These are phyloP conservation scores for Populus hybrid DNA, from an alignment of 441 rosid genomes.

Conservation along the genomic window DNA sequence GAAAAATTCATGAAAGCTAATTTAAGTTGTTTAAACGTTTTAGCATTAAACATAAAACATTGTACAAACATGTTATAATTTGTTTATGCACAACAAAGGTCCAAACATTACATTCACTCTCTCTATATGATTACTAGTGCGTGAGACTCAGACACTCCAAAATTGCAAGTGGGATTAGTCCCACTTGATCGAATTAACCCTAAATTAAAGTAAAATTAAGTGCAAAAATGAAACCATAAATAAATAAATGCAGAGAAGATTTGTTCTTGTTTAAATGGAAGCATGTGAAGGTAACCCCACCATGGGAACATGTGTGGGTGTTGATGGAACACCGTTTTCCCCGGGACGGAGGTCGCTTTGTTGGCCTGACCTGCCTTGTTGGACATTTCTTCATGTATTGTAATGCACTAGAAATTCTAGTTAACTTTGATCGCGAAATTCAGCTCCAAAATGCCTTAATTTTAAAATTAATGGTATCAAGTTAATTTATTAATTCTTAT, in stretches of 20 bases:
- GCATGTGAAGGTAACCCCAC: conserved; percentile 63
- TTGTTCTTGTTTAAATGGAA: conserved; percentile 24
- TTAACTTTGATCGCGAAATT: too few species aligned
- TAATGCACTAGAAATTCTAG: too few species aligned
- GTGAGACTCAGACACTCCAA: not conserved
- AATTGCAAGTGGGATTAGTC: not conserved
- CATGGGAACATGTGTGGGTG: too few species aligned
- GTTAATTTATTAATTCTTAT: too few species aligned
- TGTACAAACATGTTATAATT: not conserved
- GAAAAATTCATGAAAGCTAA: not conserved
- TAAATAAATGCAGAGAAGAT: too few species aligned
- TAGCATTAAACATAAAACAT: not conserved
- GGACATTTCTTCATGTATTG: conserved; percentile 8
- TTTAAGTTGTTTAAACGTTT: not conserved
- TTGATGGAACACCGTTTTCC: conserved; percentile 64
- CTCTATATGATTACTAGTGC: too few species aligned
- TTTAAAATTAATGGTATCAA: too few species aligned
- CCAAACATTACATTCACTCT: too few species aligned
- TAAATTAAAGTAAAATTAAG: not conserved
- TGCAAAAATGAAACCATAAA: not conserved
- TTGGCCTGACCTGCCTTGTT: too few species aligned
- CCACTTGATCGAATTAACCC: not conserved
- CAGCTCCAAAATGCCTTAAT: too few species aligned
- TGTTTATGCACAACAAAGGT: too few species aligned
- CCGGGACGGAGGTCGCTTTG: conserved; percentile 65